Conservation (phyloP, 495 filamentous ascomycete genomes). For the Darksidea phi region DNA sequence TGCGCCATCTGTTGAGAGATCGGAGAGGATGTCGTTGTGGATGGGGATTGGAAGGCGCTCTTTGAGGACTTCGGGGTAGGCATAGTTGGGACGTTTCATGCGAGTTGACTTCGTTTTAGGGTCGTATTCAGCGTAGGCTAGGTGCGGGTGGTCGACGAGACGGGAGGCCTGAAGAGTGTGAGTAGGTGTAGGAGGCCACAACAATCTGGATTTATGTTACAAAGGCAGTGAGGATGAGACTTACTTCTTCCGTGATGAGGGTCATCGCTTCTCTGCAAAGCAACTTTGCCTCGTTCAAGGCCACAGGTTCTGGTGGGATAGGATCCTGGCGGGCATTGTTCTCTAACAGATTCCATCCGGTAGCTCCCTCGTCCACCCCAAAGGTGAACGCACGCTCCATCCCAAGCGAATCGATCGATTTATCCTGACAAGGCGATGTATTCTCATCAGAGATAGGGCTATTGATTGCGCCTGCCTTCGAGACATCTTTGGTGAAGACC, state of each 20-base stretch:
- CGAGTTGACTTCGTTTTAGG: slow-evolving; percentile 29
- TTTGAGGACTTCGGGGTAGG: slow-evolving; percentile 35
- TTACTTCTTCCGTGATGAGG: slow-evolving; percentile 36
- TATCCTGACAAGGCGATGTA: slow-evolving; percentile 17
- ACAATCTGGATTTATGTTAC: too few relatives aligned
- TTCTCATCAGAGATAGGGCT: background rate
- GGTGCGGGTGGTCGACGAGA: slow-evolving; percentile 36
- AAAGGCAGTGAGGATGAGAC: background rate
- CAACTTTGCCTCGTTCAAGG: slow-evolving; percentile 32
- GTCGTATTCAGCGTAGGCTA: slow-evolving; percentile 36
- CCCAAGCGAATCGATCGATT: slow-evolving; percentile 3
- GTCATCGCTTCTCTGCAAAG: slow-evolving; percentile 38
- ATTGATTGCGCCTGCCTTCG: background rate
- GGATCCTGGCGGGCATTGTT: slow-evolving; percentile 17
- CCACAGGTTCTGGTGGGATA: slow-evolving; percentile 32
- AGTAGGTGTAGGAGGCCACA: background rate
- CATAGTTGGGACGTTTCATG: slow-evolving; percentile 39
- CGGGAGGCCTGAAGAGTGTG: slow-evolving; percentile 26
- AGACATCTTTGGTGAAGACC: background rate
- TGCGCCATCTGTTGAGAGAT: slow-evolving; percentile 32
- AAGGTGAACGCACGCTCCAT: slow-evolving; percentile 33
- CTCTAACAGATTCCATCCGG: slow-evolving; percentile 28
- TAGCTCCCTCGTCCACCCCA: slow-evolving; percentile 16
- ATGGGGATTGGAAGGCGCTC: slow-evolving; percentile 30
- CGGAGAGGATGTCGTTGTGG: slow-evolving; percentile 30